phyloP scores from a whole-genome alignment of 2,329 filamentous ascomycete genomes.

The Microcyclosporella mali region DNA sequence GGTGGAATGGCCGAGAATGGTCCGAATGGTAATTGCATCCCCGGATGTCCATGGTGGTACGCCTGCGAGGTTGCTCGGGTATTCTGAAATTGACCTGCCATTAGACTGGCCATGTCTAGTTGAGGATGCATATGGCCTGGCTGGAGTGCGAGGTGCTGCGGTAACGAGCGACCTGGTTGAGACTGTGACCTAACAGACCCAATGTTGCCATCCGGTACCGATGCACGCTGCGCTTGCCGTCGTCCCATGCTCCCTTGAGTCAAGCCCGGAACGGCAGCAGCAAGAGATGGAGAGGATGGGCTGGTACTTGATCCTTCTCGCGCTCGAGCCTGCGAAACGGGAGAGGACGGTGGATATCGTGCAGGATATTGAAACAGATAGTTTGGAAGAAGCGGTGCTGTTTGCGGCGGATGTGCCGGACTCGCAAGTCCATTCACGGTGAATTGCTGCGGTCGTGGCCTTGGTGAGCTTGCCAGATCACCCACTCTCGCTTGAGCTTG shows the following conservation, averaged over 20 bases:
- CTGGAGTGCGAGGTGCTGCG: conserved; percentile 35
- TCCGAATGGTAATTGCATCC: conserved; percentile 20
- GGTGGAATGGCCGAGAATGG: conserved; percentile 13
- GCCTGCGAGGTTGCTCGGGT: conserved; percentile 22
- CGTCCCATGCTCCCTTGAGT: conserved; percentile 16
- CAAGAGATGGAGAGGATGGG: conserved; percentile 44
- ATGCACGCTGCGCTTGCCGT: conserved; percentile 38
- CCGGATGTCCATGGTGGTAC: conserved; percentile 22
- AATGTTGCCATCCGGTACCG: conserved; percentile 37
- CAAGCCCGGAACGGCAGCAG: conserved; percentile 38
- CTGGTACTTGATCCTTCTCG: conserved; percentile 43
- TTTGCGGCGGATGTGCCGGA: conserved; percentile 30
- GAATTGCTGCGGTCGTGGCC: conserved; percentile 24
- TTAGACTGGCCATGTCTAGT: conserved; percentile 34
- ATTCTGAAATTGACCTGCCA: conserved; percentile 30
- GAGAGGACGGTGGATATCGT: conserved; percentile 37
- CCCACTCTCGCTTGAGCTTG: conserved; percentile 27
- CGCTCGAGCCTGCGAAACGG: conserved; percentile 32
- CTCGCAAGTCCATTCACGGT: conserved; percentile 25
- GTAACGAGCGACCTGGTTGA: conserved; percentile 42
- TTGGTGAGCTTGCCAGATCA: conserved; percentile 37
- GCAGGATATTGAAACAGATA: conserved; percentile 44
- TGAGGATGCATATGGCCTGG: conserved; percentile 34
- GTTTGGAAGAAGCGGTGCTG: conserved; percentile 35
- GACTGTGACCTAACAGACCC: conserved; percentile 44